Percentiles rank a stretch among this genome's conserved stretches.
Evolutionary conservation across 1,139 yeast genomes (phyloP).

Genomic region (Debaryomyces psychrophilus): DNA sequence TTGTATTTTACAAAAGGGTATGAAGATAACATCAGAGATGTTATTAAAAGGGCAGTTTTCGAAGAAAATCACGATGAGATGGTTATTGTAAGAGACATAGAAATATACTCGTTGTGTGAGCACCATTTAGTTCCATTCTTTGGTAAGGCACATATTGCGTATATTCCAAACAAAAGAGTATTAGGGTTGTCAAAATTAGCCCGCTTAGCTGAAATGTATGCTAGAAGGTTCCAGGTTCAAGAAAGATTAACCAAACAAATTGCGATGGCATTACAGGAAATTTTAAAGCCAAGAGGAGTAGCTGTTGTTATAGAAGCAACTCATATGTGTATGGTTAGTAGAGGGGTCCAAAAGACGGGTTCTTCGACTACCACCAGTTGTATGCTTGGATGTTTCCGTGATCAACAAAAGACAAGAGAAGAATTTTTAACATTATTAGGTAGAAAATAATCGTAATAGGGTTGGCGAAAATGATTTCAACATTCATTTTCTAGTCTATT

Average conservation of each 20-base stretch:
- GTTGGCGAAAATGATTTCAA: constrained; percentile 21
- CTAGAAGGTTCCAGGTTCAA: constrained; percentile 94
- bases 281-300: constrained; percentile 91
- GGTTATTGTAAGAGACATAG: constrained; percentile 97
- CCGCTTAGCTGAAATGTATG: constrained; percentile 93
- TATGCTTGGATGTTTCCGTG: constrained; percentile 94
- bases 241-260: constrained; percentile 95
- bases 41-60: constrained; percentile 91
- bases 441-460: constrained; percentile 35
- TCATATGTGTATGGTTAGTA: constrained; percentile 99
- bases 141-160: constrained; percentile 96
- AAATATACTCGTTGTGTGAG: constrained; percentile 89
- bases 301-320: constrained; percentile 98
- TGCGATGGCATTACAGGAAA: constrained; percentile 92
- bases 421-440: constrained; percentile 87
- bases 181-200: constrained; percentile 93
- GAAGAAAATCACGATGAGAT: constrained; percentile 99
- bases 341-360: constrained; percentile 96
- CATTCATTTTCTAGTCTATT: constrained; percentile 16
- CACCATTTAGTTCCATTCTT: constrained; percentile 97
- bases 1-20: constrained; percentile 93
- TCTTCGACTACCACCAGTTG: constrained; percentile 93
- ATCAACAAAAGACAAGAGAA: constrained; percentile 92
- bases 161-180: constrained; percentile 94
- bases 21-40: constrained; percentile 88